These are phyloP conservation scores for Pseudogymnoascus sp. DNA, from an alignment of 2,329 filamentous ascomycete genomes.

Conservation along the genomic window DNA sequence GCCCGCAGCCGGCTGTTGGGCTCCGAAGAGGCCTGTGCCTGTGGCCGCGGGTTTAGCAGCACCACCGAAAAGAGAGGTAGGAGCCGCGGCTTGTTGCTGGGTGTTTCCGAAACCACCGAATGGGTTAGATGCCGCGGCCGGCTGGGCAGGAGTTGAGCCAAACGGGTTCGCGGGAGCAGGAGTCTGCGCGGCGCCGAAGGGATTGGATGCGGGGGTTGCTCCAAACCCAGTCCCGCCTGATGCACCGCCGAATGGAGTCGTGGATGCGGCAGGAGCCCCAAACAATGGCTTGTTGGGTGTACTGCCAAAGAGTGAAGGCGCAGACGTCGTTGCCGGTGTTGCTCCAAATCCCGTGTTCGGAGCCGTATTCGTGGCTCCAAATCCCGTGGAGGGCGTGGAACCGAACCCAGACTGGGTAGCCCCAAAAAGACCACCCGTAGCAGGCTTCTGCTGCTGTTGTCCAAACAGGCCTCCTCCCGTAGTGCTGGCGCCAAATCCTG, in stretches of 20 bases:
- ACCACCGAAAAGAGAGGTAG: slow-evolving; percentile 32
- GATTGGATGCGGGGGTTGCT: slow-evolving; percentile 20
- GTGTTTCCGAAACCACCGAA: slow-evolving; percentile 37
- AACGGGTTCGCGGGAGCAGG: slow-evolving; percentile 24
- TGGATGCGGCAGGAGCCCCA: slow-evolving; percentile 18
- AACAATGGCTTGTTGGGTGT: slow-evolving; percentile 33
- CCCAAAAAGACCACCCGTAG: slow-evolving; percentile 37
- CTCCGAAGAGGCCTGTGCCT: slow-evolving; percentile 30
- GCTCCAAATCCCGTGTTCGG: slow-evolving; percentile 21
- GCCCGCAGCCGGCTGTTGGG: slow-evolving; percentile 23
- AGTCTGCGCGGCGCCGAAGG: slow-evolving; percentile 32
- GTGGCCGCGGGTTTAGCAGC: slow-evolving; percentile 24
- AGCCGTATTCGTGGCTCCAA: slow-evolving; percentile 23
- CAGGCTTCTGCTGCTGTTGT: slow-evolving; percentile 27
- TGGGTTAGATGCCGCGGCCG: slow-evolving; percentile 27
- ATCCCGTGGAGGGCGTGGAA: slow-evolving; percentile 23
- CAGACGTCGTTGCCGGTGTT: slow-evolving; percentile 20
- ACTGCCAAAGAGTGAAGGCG: slow-evolving; percentile 21
- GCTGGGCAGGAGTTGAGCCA: slow-evolving; percentile 37
- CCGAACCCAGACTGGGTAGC: slow-evolving; percentile 33
- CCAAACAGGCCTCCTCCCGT: slow-evolving; percentile 35
- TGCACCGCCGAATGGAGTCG: slow-evolving; percentile 26
- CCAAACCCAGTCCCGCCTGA: slow-evolving; percentile 13
- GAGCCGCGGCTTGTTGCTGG: slow-evolving; percentile 33
- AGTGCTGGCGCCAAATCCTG: slow-evolving; percentile 42